A percentile compares a stretch with the other conserved stretches of the same genome.
phyloP scores from a whole-genome alignment of 2,329 filamentous ascomycete species.

The Aspergillus caelatus region DNA sequence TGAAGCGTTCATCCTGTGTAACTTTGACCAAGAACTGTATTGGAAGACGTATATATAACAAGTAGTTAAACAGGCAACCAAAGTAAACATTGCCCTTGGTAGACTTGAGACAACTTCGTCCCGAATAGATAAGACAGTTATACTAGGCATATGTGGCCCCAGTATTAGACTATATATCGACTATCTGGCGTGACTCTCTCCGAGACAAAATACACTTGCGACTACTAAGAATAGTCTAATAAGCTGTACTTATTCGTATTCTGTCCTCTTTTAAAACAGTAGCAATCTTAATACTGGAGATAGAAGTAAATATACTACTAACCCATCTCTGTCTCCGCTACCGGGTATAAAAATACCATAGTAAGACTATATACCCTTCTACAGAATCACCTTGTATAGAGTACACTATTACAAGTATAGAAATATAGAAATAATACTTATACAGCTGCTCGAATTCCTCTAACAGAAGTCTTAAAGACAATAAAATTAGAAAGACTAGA shows the following conservation, averaged over 20 bases:
- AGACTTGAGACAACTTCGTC: constrained; percentile 25
- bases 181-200: constrained; percentile 24
- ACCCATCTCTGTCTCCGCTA: background rate
- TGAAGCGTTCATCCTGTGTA: too few species aligned
- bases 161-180: constrained; percentile 26
- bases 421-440: constrained; percentile 10
- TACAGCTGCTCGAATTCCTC: constrained; percentile 20
- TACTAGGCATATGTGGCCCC: constrained; percentile 29
- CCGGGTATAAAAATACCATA: constrained; percentile 10
- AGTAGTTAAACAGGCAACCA: too few species aligned
- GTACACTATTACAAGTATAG: constrained; percentile 9
- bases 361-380: constrained; percentile 19
- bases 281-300: background rate
- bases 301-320: background rate
- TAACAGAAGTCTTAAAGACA: constrained; percentile 22
- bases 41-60: too few species aligned
- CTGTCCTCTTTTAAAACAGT: background rate
- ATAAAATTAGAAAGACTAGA: too few species aligned
- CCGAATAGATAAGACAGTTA: constrained; percentile 24
- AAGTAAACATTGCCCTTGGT: constrained; percentile 17
- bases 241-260: background rate
- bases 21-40: too few species aligned
- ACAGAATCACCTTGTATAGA: constrained; percentile 14
- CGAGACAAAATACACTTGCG: constrained; percentile 16
- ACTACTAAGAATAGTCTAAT: background rate